Percentiles rank a stretch among this genome's conserved stretches.
Evolutionary conservation across 2,329 filamentous ascomycete genomes (phyloP).

Genomic region (Aureobasidium lini): DNA sequence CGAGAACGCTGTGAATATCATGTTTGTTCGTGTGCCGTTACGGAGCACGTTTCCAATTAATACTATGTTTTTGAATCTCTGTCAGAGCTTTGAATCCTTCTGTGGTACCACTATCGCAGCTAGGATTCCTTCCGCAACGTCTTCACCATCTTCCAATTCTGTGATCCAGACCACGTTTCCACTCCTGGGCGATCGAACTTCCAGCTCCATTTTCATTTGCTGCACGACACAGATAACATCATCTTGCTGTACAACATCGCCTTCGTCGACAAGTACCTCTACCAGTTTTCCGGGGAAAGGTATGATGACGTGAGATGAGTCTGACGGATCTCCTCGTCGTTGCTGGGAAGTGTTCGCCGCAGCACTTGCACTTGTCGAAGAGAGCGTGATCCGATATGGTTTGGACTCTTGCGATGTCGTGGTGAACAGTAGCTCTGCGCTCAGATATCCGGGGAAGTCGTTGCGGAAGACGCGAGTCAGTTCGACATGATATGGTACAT

Average conservation of each 20-base stretch:
- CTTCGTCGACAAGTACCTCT: slow-evolving; percentile 50
- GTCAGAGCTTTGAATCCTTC: no score
- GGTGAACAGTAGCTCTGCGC: slow-evolving; percentile 47
- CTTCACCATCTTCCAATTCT: slow-evolving; percentile 48
- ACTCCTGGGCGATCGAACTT: slow-evolving; percentile 44
- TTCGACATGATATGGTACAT: slow-evolving; percentile 42
- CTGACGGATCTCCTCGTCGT: slow-evolving; percentile 41
- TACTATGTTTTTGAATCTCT: no score
- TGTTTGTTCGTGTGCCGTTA: no score
- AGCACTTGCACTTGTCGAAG: slow-evolving; percentile 35
- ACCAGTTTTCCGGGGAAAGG: slow-evolving; percentile 54
- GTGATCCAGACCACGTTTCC: slow-evolving; percentile 46
- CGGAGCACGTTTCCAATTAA: no score
- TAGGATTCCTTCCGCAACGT: slow-evolving; percentile 30
- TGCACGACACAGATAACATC: slow-evolving; percentile 52
- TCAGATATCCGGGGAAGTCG: slow-evolving; percentile 50
- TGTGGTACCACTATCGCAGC: neutral
- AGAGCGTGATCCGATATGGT: slow-evolving; percentile 34
- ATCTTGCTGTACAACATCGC: slow-evolving; percentile 42
- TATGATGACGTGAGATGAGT: slow-evolving; percentile 47
- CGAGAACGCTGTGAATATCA: no score
- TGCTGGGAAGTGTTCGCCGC: slow-evolving; percentile 35
- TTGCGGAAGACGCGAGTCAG: slow-evolving; percentile 50
- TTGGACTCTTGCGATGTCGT: slow-evolving; percentile 24
- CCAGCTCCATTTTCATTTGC: slow-evolving; percentile 66